Evolutionary conservation across 2,329 filamentous ascomycete genomes (phyloP).

Genomic region (Paraconiothyrium sp.): DNA sequence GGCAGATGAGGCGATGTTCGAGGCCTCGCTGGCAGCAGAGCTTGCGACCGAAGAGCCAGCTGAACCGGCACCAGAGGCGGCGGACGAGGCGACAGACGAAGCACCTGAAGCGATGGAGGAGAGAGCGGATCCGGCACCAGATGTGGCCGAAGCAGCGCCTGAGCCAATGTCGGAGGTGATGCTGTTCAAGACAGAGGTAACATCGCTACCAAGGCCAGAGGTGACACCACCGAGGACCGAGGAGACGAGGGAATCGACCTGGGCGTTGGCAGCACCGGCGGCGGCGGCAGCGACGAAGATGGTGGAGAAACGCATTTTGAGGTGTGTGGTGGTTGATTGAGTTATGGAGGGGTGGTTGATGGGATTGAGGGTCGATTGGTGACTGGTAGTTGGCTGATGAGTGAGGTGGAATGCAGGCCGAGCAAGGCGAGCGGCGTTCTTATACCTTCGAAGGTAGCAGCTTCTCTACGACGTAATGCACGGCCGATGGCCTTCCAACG

Average conservation of each 20-base stretch:
- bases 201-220: conserved; percentile 23
- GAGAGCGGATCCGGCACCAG: conserved; percentile 6
- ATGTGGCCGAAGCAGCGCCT: background rate
- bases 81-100: background rate
- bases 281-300: conserved; percentile 40
- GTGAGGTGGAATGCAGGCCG: conserved; percentile 3
- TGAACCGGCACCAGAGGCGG: conserved; percentile 12
- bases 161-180: conserved; percentile 18
- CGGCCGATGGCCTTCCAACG: conserved; percentile 3
- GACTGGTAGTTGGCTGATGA: conserved; percentile 13
- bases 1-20: conserved; percentile 8
- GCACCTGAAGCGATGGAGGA: conserved; percentile 18
- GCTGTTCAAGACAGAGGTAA: conserved; percentile 21
- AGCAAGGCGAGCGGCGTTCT: conserved; percentile 11
- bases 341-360: background rate
- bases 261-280: conserved; percentile 41
- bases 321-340: conserved; percentile 12
- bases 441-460: conserved; percentile 8
- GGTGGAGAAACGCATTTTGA: conserved; percentile 48
- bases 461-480: conserved; percentile 18
- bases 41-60: conserved; percentile 21
- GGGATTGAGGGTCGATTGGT: no score
- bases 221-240: conserved; percentile 30
- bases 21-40: conserved; percentile 20
- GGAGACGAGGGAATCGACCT: conserved; percentile 38